Conservation (phyloP, 2,329 filamentous ascomycete species). For the Sclerotiophoma versabilis region DNA sequence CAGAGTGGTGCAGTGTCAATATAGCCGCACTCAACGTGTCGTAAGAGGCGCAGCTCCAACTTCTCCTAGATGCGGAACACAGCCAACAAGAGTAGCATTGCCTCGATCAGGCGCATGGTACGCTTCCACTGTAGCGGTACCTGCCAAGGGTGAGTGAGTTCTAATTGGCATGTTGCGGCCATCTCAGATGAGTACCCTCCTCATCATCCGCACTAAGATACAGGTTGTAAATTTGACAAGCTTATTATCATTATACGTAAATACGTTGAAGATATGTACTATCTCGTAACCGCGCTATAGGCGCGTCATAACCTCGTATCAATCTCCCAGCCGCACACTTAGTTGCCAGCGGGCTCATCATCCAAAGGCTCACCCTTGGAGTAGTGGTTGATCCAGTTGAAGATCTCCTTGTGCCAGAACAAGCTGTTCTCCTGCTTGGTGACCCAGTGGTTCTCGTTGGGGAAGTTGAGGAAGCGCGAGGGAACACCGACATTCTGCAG, state of each 20-base stretch:
- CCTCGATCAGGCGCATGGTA: neutral
- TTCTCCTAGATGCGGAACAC: neutral
- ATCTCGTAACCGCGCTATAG: slow-evolving; percentile 7
- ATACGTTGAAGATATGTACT: slow-evolving; percentile 9
- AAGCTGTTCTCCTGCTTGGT: slow-evolving; percentile 88
- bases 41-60: neutral
- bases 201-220: neutral
- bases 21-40: neutral
- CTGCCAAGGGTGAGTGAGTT: neutral
- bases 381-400: slow-evolving; percentile 51
- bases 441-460: slow-evolving; percentile 82
- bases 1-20: neutral
- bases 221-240: neutral
- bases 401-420: slow-evolving; percentile 77
- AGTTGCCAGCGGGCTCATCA: slow-evolving; percentile 40
- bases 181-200: neutral
- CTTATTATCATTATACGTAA: slow-evolving; percentile 23
- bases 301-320: neutral
- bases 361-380: slow-evolving; percentile 42
- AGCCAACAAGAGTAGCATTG: neutral
- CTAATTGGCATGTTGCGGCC: neutral
- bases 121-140: neutral
- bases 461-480: slow-evolving; percentile 80
- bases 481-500: slow-evolving; percentile 78
- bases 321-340: slow-evolving; percentile 1